Base-by-base conservation (phyloP, 2,329 filamentous ascomycete genomes). In the Colletotrichum liaoningense region DNA sequence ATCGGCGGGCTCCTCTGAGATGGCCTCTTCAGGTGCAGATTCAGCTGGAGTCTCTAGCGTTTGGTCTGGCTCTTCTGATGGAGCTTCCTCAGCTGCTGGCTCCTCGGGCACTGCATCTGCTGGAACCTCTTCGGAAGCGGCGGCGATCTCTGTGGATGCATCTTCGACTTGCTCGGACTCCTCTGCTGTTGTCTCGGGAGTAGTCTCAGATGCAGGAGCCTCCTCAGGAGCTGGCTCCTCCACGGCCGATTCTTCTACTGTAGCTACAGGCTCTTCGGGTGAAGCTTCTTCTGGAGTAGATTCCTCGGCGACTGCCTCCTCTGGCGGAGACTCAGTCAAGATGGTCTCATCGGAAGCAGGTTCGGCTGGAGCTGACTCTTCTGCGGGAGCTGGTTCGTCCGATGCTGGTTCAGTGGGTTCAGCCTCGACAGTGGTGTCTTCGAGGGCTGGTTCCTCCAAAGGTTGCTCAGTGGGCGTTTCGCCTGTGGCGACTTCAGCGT, bases 181-280 rank as follows among this genome's bases (percentile, higher is more conserved):
- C 8, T 68, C 73, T 49, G 57, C 52, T 19, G 60, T 33, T 49
- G 42, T 19, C 14, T 30, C 35, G 24, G 38, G 38, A 46, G 3
- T 12, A 62, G 24, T 3, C 4, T 19, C 35, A 9, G 65, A 59
- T 28, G 52, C 14, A 26, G 42, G 60, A 16, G 26, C 26, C 26
- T 49, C 42, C 14, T 33, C 62, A 26, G 72, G 52, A 24, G 16
- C 11, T 4, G 74, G 22, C 14, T 46, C 35, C 46, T 76, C 75
- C 12, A 68, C 58, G 12, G 42, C 30, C 11, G 46, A 22, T 12
- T 54, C 35, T 22, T 52, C 46, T 3, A 22, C 38, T 4, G 54
- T 9, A 24, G 68, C 28, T 4, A 38, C 12, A 28, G 68, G 19
- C 26, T 69, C 68, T n/a, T 35, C 76, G 75, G 38, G 57, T 8